A percentile compares a stretch with the other conserved stretches of the same genome.
Evolutionary conservation across 2,329 filamentous ascomycete genomes (phyloP).

Genomic region (Epichloe sp.): DNA sequence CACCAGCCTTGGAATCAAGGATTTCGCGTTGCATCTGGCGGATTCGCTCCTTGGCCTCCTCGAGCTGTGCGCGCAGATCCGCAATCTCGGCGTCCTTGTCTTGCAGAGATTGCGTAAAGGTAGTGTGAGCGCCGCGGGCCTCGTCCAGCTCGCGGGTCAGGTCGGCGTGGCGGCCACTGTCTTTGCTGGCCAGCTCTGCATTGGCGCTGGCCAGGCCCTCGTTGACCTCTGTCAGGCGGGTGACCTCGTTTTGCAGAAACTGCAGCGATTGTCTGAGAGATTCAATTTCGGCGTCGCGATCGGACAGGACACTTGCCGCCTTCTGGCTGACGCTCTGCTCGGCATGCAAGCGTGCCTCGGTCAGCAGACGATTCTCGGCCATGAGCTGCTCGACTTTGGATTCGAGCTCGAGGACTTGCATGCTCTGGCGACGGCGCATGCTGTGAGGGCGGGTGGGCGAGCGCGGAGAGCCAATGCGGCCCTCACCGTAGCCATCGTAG

Average conservation of each 20-base stretch:
- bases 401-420: constrained; percentile 92
- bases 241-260: constrained; percentile 70
- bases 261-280: constrained; percentile 66
- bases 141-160: constrained; percentile 57
- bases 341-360: constrained; percentile 56
- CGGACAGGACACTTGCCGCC: constrained; percentile 57
- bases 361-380: constrained; percentile 70
- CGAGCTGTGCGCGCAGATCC: constrained; percentile 63
- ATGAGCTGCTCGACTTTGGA: constrained; percentile 69
- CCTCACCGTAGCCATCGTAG: constrained; percentile 89
- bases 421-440: constrained; percentile 92
- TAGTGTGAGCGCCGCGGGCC: constrained; percentile 47
- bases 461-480: constrained; percentile 70
- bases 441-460: constrained; percentile 91
- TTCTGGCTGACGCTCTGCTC: constrained; percentile 54
- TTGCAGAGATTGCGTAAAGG: constrained; percentile 53
- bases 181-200: constrained; percentile 59
- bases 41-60: constrained; percentile 53
- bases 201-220: constrained; percentile 67
- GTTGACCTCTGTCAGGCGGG: constrained; percentile 70
- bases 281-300: constrained; percentile 80
- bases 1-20: constrained; percentile 43
- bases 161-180: constrained; percentile 56
- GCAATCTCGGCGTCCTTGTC: constrained; percentile 78
- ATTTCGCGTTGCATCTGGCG: constrained; percentile 40